Evolutionary conservation across 768 basidiomycete species (phyloP).

Genomic region (Leccinum variicolor): DNA sequence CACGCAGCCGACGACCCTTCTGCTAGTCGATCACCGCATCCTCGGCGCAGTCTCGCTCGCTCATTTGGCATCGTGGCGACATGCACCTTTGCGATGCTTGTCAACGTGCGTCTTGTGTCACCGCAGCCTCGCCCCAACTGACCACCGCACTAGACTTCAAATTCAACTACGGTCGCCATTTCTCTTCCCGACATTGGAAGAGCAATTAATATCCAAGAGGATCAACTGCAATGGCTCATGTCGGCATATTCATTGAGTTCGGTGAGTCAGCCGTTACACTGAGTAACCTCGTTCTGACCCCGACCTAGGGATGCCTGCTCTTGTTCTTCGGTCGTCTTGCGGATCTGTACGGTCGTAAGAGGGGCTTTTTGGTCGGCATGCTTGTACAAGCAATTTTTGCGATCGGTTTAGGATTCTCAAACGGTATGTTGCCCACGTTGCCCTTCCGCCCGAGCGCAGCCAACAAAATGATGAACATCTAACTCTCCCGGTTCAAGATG

Average conservation of each 20-base stretch:
- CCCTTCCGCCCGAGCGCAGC: background rate
- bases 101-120: constrained; percentile 27
- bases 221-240: constrained; percentile 61
- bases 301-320: constrained; percentile 70
- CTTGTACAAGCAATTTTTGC: constrained; percentile 51
- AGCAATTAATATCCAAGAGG: constrained; percentile 46
- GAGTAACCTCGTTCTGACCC: background rate
- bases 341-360: constrained; percentile 75
- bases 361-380: constrained; percentile 61
- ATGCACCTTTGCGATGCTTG: constrained; percentile 39
- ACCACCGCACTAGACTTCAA: constrained; percentile 26
- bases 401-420: constrained; percentile 61
- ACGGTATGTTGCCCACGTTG: constrained; percentile 33
- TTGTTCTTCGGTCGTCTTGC: constrained; percentile 77
- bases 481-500: constrained; percentile 36
- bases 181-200: constrained; percentile 50
- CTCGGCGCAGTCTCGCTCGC: constrained; percentile 23
- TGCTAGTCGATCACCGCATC: background rate
- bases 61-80: constrained; percentile 33
- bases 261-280: constrained; percentile 35
- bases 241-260: constrained; percentile 68
- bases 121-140: background rate
- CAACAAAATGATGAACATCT: no score
- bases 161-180: constrained; percentile 45
- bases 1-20: constrained; percentile 1